These are phyloP conservation scores for Neofusicoccum cordaticola DNA, from an alignment of 2,329 filamentous ascomycete species.

Conservation along the genomic window DNA sequence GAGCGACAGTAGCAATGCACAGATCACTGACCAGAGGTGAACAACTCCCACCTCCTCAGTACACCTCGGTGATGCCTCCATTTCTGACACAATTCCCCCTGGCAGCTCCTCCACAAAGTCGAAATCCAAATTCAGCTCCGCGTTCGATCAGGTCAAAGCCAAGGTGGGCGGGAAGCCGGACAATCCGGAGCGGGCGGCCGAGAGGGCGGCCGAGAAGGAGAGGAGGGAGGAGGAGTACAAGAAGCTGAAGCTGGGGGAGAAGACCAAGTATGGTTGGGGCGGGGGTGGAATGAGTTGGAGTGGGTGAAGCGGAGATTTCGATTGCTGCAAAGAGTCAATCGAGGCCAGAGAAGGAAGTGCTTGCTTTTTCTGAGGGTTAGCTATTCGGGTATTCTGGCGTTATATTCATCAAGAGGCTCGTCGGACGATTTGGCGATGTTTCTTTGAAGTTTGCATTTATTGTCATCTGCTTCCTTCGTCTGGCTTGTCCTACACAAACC, in stretches of 20 bases:
- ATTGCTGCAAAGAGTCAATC: no score
- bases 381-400: no score
- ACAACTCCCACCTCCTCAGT: background rate
- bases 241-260: background rate
- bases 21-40: background rate
- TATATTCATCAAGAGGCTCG: no score
- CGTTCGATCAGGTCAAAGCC: background rate
- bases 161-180: background rate
- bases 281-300: conserved; percentile 1
- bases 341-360: no score
- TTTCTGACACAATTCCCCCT: background rate
- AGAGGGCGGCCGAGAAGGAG: background rate
- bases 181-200: background rate
- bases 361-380: no score
- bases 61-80: background rate
- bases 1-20: background rate
- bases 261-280: conserved; percentile 1
- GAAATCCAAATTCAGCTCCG: background rate
- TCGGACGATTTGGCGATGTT: background rate
- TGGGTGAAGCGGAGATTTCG: background rate
- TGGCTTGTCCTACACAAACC: background rate
- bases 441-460: conserved; percentile 1
- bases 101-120: background rate
- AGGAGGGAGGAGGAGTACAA: conserved; percentile 4
- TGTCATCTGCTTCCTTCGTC: background rate